Evolutionary conservation across 768 basidiomycete genomes (phyloP).

Genomic region (Terana coerulea): DNA sequence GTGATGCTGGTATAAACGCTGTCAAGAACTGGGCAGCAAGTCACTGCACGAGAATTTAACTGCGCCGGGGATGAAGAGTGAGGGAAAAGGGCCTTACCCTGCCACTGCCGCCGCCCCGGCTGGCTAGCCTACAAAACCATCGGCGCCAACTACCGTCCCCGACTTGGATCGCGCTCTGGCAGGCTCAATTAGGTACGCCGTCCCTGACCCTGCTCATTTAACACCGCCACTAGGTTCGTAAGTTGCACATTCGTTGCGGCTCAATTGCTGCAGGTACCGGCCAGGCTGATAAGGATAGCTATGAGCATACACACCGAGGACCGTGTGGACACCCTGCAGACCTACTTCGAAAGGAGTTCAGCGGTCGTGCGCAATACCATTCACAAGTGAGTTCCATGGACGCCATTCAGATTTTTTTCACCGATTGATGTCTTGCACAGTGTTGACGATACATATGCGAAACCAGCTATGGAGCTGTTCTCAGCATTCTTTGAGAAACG

Average conservation of each 20-base stretch:
- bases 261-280: too few species aligned
- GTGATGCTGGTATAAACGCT: neutral
- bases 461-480: conserved; percentile 10
- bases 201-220: too few species aligned
- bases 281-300: neutral
- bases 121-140: neutral
- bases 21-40: conserved; percentile 2
- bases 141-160: neutral
- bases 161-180: neutral
- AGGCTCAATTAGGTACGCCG: too few species aligned
- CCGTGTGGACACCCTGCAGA: conserved; percentile 1
- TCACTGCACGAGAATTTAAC: neutral
- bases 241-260: too few species aligned
- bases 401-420: neutral
- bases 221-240: too few species aligned
- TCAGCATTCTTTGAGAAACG: conserved; percentile 9
- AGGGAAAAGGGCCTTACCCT: neutral
- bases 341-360: conserved; percentile 21
- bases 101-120: neutral
- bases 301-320: neutral
- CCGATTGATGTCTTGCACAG: conserved; percentile 4
- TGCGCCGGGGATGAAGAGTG: neutral
- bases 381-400: conserved; percentile 11
- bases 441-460: conserved; percentile 12
- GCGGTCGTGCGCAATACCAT: conserved; percentile 11